Percentiles rank a stretch among this genome's conserved stretches.
Conservation (phyloP, 345 rosid species). For the Carallia brachiata region DNA sequence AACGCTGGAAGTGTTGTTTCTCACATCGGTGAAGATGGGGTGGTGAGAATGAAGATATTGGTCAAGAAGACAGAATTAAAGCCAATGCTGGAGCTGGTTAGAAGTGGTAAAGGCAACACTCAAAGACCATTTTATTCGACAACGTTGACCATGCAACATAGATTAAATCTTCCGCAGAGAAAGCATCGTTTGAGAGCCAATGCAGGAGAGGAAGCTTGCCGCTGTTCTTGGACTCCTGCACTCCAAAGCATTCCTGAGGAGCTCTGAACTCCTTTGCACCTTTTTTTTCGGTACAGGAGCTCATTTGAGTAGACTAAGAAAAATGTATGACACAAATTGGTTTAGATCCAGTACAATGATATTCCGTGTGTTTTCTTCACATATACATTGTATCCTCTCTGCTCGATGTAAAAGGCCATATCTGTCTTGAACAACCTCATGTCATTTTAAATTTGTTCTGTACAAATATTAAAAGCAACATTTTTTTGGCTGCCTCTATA, state of each 20-base stretch:
- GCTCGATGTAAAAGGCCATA: background rate
- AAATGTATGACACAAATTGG: background rate
- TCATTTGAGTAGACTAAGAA: too few species aligned
- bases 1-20: constrained; percentile 24
- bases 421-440: background rate
- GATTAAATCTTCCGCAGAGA: constrained; percentile 17
- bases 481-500: too few species aligned
- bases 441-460: too few species aligned
- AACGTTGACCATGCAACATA: constrained; percentile 27
- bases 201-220: constrained; percentile 10
- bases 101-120: constrained; percentile 6
- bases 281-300: background rate
- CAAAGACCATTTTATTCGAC: background rate
- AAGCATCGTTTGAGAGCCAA: constrained; percentile 13
- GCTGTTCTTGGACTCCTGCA: constrained; percentile 33
- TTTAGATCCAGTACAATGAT: background rate
- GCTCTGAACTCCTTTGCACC: constrained; percentile 6
- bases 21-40: constrained; percentile 31
- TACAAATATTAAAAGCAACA: too few species aligned
- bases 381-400: background rate
- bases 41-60: constrained; percentile 39
- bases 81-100: constrained; percentile 34
- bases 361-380: background rate
- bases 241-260: constrained; percentile 53
- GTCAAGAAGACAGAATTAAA: constrained; percentile 48